Evolutionary conservation across 2,329 filamentous ascomycete genomes (phyloP).

Genomic region (Sporothrix phasma): DNA sequence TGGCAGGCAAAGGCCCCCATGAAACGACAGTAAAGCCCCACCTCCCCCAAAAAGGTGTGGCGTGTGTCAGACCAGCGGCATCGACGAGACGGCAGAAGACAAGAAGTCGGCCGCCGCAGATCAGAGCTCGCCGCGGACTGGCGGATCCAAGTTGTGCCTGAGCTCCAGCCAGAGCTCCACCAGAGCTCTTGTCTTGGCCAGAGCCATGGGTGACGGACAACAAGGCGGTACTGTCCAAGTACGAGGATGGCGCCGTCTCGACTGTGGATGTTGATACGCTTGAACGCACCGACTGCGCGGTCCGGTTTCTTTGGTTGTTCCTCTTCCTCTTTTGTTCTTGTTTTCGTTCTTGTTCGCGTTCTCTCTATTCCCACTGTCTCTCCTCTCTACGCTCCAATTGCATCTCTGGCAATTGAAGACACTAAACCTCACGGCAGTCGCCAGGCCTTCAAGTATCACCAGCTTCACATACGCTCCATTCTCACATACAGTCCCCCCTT

Average conservation of each 20-base stretch:
- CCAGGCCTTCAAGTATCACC: not conserved
- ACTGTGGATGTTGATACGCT: not conserved
- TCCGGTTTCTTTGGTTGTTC: not conserved
- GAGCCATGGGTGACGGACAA: not conserved
- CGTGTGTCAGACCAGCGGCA: constrained; percentile 1
- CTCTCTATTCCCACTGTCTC: too few species aligned
- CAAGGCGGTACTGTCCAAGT: not conserved
- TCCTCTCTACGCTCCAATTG: too few species aligned
- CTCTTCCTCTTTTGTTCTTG: not conserved
- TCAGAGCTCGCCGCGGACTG: not conserved
- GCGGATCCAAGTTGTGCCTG: not conserved
- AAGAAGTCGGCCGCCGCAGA: not conserved
- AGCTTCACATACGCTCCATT: not conserved
- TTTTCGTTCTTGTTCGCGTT: not conserved
- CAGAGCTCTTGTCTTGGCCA: not conserved
- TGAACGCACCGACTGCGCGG: not conserved
- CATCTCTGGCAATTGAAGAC: too few species aligned
- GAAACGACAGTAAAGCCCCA: too few species aligned
- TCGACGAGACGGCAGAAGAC: not conserved
- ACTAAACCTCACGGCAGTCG: too few species aligned
- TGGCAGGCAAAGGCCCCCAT: not conserved
- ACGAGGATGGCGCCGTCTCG: not conserved
- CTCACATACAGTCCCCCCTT: not conserved
- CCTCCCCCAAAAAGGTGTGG: not conserved
- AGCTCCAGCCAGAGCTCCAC: not conserved